Evolutionary conservation across 257 asterid genomes (phyloP).

Genomic region (Solanum virginianum): DNA sequence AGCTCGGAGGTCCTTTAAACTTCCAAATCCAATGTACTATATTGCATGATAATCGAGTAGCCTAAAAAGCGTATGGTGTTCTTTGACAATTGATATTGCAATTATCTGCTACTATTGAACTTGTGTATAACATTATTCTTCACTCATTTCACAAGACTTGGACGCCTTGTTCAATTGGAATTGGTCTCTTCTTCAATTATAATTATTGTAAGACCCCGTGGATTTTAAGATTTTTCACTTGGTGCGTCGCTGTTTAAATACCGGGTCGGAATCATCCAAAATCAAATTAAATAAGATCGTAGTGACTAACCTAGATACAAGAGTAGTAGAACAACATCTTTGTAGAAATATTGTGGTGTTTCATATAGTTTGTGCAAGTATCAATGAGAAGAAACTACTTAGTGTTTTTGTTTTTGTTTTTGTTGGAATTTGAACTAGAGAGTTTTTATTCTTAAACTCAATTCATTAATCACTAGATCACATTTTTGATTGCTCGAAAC

Average conservation of each 20-base stretch:
- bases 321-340: not conserved
- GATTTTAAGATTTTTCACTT: not conserved
- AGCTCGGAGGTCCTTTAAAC: conserved; percentile 66
- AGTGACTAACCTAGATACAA: not conserved
- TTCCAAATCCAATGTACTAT: conserved; percentile 73
- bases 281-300: not conserved
- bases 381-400: not conserved
- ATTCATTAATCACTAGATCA: too few relatives aligned
- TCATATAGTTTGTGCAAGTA: not conserved
- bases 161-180: not conserved
- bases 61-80: not conserved
- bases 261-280: not conserved
- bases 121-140: not conserved
- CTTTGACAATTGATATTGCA: not conserved
- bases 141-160: not conserved
- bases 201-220: not conserved
- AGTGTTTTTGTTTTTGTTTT: too few relatives aligned
- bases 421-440: not conserved
- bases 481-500: too few relatives aligned
- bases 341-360: too few relatives aligned
- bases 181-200: not conserved
- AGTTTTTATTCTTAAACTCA: too few relatives aligned
- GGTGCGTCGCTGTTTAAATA: not conserved
- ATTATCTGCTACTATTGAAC: not conserved
- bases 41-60: conserved; percentile 17